phyloP scores from a whole-genome alignment of 176 grass and related monocot genomes.

The Coix lacrymajobi region DNA sequence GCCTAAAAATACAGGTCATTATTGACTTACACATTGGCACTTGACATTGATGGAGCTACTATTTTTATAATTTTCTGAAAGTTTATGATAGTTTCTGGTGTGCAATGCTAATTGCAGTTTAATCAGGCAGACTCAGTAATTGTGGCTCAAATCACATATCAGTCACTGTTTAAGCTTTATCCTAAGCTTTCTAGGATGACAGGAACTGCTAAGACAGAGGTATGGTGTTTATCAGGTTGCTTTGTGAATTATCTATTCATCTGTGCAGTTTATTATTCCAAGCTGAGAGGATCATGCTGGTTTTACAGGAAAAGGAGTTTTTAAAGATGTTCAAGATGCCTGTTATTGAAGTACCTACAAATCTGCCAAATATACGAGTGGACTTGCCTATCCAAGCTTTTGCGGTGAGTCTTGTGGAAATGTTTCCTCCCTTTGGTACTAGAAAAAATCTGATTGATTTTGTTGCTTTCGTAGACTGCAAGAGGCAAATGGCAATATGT shows the following conservation, averaged over 20 bases:
- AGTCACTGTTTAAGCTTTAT: constrained; percentile 97
- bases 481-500: constrained; percentile 95
- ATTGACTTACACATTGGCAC: constrained; percentile 9
- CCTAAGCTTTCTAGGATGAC: constrained; percentile 99
- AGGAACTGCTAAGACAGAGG: constrained; percentile 97
- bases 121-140: constrained; percentile 90
- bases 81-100: constrained; percentile 8
- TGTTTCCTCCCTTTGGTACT: neutral
- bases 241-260: constrained; percentile 11
- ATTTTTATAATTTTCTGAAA: neutral
- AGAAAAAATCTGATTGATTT: constrained; percentile 16
- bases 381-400: constrained; percentile 97
- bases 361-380: constrained; percentile 83
- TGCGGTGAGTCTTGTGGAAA: constrained; percentile 50
- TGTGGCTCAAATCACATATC: constrained; percentile 97
- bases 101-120: constrained; percentile 34
- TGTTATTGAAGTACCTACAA: constrained; percentile 92
- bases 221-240: constrained; percentile 34
- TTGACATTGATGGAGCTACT: neutral
- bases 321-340: constrained; percentile 99
- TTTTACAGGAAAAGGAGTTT: constrained; percentile 90
- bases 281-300: constrained; percentile 3
- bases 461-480: constrained; percentile 60
- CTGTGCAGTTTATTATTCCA: neutral
- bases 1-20: constrained; percentile 78